A percentile compares a stretch with the other conserved stretches of the same genome.
These are phyloP conservation scores for Hirsutella thompsonii DNA, from an alignment of 2,329 filamentous ascomycete genomes.

Conservation along the genomic window DNA sequence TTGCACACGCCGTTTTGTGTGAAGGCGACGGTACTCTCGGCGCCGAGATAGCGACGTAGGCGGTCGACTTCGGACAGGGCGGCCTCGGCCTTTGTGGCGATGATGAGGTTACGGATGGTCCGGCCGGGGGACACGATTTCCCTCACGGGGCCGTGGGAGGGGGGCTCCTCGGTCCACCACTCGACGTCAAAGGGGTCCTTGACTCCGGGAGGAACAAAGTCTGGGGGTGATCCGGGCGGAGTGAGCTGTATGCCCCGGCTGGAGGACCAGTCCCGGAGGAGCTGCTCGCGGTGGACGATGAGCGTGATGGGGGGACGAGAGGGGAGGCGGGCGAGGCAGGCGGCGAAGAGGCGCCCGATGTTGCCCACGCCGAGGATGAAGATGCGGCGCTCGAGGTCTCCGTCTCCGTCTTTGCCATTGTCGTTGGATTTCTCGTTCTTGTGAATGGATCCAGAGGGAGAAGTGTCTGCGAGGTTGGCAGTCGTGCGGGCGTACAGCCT, in stretches of 20 bases:
- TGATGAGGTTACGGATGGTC: conserved; percentile 57
- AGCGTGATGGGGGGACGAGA: conserved; percentile 60
- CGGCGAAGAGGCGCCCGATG: conserved; percentile 67
- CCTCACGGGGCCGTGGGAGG: conserved; percentile 19
- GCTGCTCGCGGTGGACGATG: conserved; percentile 52
- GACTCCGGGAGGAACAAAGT: conserved; percentile 10
- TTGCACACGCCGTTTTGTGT: conserved; percentile 80
- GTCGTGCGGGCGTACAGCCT: conserved; percentile 24
- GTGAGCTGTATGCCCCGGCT: conserved; percentile 31
- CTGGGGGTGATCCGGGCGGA: conserved; percentile 17
- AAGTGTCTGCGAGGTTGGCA: conserved; percentile 13
- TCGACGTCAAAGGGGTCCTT: conserved; percentile 34
- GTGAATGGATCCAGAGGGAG: too few species aligned
- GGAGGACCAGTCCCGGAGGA: conserved; percentile 33
- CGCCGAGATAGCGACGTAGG: conserved; percentile 48
- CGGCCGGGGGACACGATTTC: conserved; percentile 26
- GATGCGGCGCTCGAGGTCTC: conserved; percentile 34
- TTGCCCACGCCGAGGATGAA: conserved; percentile 74
- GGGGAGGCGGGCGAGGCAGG: conserved; percentile 47
- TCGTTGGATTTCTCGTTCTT: neutral
- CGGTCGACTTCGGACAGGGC: conserved; percentile 48
- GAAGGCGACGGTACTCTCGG: conserved; percentile 63
- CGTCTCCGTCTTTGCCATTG: neutral
- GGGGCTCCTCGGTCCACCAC: conserved; percentile 37
- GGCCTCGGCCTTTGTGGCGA: conserved; percentile 62